Evolutionary conservation across 2,329 filamentous ascomycete species (phyloP).

Genomic region (Ophiostoma piceae): DNA sequence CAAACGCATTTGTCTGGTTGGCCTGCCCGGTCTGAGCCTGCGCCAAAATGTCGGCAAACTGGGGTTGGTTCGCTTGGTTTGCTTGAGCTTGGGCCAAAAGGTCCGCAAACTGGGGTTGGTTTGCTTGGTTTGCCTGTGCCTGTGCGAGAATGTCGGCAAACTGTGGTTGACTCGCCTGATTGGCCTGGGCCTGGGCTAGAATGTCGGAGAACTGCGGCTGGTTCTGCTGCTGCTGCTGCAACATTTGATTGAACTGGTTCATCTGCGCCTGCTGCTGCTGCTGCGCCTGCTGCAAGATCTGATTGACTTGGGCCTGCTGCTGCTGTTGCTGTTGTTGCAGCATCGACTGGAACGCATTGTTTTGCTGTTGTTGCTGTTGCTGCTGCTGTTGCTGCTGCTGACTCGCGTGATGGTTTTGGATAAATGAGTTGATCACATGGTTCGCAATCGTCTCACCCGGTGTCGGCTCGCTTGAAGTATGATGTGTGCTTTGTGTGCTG

Average conservation of each 20-base stretch:
- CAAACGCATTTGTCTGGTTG: not conserved
- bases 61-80: not conserved
- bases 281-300: conserved; percentile 18
- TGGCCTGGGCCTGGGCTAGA: not conserved
- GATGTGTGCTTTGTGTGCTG: not conserved
- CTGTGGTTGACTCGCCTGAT: not conserved
- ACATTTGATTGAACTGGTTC: not conserved
- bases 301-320: conserved; percentile 12
- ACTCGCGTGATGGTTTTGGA: not conserved
- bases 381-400: conserved; percentile 21
- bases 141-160: not conserved
- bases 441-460: conserved; percentile 18
- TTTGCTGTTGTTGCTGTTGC: conserved; percentile 20
- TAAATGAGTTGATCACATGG: not conserved
- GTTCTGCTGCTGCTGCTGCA: not conserved
- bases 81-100: not conserved
- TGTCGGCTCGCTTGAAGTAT: not conserved
- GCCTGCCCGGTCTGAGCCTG: not conserved
- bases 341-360: not conserved
- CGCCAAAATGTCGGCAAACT: not conserved
- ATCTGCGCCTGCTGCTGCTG: not conserved
- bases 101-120: not conserved
- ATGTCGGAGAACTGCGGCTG: not conserved
- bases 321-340: conserved; percentile 9
- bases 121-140: conserved; percentile 5